phyloP scores from a whole-genome alignment of 176 grass and related monocot genomes.

The Pharus latifolius region DNA sequence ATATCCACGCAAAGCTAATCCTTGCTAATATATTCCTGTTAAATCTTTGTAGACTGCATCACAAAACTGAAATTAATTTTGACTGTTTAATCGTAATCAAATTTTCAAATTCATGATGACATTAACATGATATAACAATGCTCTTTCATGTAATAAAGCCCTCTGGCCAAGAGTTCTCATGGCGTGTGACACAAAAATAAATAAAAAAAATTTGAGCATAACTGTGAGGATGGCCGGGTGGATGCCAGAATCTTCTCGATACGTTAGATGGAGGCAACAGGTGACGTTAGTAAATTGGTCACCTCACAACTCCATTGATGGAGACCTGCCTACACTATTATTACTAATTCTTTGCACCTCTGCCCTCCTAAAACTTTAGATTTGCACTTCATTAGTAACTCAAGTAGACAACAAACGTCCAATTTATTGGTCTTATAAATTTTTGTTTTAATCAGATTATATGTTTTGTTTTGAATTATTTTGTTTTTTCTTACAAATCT shows the following conservation, averaged over 20 bases:
- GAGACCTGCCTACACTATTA: conserved; percentile 1
- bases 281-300: conserved; percentile 1
- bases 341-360: background rate
- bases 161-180: conserved; percentile 24
- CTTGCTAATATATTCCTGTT: too few relatives aligned
- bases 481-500: too few relatives aligned
- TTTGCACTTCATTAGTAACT: background rate
- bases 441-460: too few relatives aligned
- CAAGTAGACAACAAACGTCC: too few relatives aligned
- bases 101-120: background rate
- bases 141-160: background rate
- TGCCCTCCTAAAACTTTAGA: background rate
- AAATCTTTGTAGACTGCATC: too few relatives aligned
- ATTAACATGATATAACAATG: background rate
- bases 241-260: conserved; percentile 41
- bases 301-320: conserved; percentile 10
- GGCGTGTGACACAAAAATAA: background rate
- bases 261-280: conserved; percentile 24
- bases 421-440: too few relatives aligned
- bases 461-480: too few relatives aligned
- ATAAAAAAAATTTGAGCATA: background rate
- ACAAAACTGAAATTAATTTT: background rate
- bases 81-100: background rate
- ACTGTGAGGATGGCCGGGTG: conserved; percentile 3
- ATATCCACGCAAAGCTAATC: too few relatives aligned